phyloP scores from a whole-genome alignment of 2,329 filamentous ascomycete species.

The Scortechinia acanthostroma region DNA sequence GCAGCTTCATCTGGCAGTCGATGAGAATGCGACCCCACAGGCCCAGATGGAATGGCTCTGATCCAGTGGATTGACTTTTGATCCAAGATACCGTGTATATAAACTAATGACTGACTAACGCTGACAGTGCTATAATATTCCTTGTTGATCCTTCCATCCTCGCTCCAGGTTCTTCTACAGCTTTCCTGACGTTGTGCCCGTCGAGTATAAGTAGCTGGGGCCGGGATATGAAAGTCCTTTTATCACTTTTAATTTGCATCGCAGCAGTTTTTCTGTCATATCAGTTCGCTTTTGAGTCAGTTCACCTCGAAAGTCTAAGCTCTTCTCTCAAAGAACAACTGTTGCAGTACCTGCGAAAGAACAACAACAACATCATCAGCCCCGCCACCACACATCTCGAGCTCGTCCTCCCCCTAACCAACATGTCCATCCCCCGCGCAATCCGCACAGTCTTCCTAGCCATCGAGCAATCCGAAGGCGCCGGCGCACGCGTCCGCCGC shows the following conservation, averaged over 20 bases:
- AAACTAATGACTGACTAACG: no score
- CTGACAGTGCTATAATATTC: not conserved
- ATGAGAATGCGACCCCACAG: no score
- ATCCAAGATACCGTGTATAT: no score
- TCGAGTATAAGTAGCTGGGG: slow-evolving; percentile 1
- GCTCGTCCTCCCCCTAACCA: slow-evolving; percentile 13
- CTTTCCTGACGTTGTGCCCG: not conserved
- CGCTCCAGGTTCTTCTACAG: not conserved
- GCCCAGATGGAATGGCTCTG: no score
- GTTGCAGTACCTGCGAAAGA: not conserved
- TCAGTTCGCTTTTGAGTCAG: no score
- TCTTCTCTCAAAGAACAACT: not conserved
- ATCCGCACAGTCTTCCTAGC: slow-evolving; percentile 82
- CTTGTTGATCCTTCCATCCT: no score
- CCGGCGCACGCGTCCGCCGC: slow-evolving; percentile 77
- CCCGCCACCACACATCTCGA: not conserved
- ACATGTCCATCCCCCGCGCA: slow-evolving; percentile 64
- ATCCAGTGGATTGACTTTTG: no score
- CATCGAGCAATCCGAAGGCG: slow-evolving; percentile 79
- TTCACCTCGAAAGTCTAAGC: not conserved
- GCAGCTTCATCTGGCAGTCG: no score
- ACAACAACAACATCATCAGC: not conserved
- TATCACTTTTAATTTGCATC: slow-evolving; percentile 24
- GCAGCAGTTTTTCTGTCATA: slow-evolving; percentile 18
- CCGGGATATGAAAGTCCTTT: slow-evolving; percentile 19